These are phyloP conservation scores for Neobulgaria alba DNA, from an alignment of 2,329 filamentous ascomycete genomes.

Conservation along the genomic window DNA sequence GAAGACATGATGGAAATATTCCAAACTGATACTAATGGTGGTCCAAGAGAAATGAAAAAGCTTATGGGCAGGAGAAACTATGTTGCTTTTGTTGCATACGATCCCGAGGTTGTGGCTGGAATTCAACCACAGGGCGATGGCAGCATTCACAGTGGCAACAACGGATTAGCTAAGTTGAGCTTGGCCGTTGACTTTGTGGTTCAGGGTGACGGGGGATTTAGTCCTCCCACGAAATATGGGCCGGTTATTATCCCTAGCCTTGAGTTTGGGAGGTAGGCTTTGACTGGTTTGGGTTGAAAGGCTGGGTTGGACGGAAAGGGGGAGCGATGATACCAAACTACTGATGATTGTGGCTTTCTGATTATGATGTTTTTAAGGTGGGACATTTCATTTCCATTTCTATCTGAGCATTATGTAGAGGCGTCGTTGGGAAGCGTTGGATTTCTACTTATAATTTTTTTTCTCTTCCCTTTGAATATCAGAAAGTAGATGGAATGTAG, in stretches of 20 bases:
- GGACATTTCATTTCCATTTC: no score
- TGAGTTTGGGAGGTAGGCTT: conserved; percentile 55
- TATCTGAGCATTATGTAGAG: no score
- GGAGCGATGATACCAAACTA: no score
- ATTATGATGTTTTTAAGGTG: no score
- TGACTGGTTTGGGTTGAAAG: no score
- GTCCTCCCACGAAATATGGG: conserved; percentile 85
- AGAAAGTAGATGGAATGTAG: no score
- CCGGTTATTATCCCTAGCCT: conserved; percentile 89
- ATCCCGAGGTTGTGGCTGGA: conserved; percentile 57
- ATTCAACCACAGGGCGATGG: conserved; percentile 1
- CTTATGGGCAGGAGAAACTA: conserved; percentile 94
- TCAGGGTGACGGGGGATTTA: conserved; percentile 78
- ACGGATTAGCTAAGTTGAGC: conserved; percentile 60
- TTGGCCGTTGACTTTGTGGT: conserved; percentile 95
- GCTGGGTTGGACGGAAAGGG: no score
- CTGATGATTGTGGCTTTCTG: background rate
- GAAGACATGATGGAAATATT: conserved; percentile 99
- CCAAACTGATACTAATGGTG: conserved; percentile 84
- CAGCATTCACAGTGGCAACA: conserved; percentile 30
- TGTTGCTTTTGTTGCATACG: conserved; percentile 85
- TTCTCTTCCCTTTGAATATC: no score
- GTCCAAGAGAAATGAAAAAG: conserved; percentile 73
- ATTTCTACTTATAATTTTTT: no score
- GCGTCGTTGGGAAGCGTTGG: no score